A percentile compares a stretch with the other conserved stretches of the same genome.
phyloP scores from a whole-genome alignment of 768 basidiomycete genomes.

The Tubosaeta brunneosetosa region DNA sequence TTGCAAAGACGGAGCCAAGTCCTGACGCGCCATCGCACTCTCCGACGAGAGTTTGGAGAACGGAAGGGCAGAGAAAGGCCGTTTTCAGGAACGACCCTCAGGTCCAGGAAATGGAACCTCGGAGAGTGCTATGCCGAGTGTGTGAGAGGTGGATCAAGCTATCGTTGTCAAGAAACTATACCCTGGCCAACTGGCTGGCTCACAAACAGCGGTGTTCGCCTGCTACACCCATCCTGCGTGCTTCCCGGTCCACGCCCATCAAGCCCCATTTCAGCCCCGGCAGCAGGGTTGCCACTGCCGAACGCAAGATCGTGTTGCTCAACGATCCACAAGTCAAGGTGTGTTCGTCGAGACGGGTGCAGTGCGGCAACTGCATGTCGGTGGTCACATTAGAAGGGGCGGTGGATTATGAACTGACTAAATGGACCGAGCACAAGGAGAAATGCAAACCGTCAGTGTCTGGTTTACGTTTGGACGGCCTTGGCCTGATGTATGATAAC shows the following conservation, averaged over 20 bases:
- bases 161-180: conserved; percentile 37
- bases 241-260: conserved; percentile 12
- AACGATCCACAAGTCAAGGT: conserved; percentile 59
- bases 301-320: conserved; percentile 56
- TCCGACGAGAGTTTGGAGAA: conserved; percentile 18
- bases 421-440: conserved; percentile 61
- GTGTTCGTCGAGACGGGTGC: conserved; percentile 42
- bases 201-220: conserved; percentile 49
- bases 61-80: conserved; percentile 45
- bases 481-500: conserved; percentile 5
- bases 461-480: background rate
- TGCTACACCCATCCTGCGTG: conserved; percentile 32
- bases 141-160: conserved; percentile 65
- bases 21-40: background rate
- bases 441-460: conserved; percentile 40
- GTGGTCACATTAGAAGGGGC: conserved; percentile 43
- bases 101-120: conserved; percentile 44
- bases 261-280: conserved; percentile 40
- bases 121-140: conserved; percentile 52
- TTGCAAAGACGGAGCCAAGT: background rate
- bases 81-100: conserved; percentile 51
- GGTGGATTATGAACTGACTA: conserved; percentile 54
- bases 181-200: conserved; percentile 46
- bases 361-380: conserved; percentile 49
- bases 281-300: conserved; percentile 55